Base-by-base conservation (phyloP, 306 rosid species). In the Chamaecrista fasciculata region DNA sequence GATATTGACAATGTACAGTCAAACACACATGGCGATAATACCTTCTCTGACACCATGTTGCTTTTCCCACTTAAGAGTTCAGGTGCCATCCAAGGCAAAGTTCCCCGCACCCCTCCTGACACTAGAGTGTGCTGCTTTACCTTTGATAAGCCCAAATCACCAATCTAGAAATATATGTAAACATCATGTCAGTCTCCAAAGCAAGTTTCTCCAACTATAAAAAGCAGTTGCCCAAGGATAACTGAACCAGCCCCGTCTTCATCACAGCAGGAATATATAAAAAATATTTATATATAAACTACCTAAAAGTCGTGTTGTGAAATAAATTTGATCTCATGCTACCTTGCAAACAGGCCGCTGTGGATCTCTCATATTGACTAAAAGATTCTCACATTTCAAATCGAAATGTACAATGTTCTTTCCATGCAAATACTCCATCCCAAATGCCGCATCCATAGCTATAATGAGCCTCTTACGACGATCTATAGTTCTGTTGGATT, bases 51-150 rank as follows among this genome's bases (percentile, higher is more conserved):
- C 53, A 95, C 99, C 99, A 95, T 95, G 73, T 85, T 83, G 79
- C 96, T 91, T 89, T 95, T 95, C 77, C 97, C 96, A 36, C 97
- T 91, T 53, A 95, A 96, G 76, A 95, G 99, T 76, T 95, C 99
- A 14, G 99, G 99, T 55, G 99, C 99, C 99, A 95, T 95, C 99
- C 99, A 95, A 15, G 99, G 99, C 74, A 95, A 83, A 72, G 99
- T 95, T 75, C 99, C 99, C 11, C 99, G 97, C 65, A 95, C 92
- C 59, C 99, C 99, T 69, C 99, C 99, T 11, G 99, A 95, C 69
- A 95, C 99, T 67, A 95, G 86, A 6, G 99, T 95, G 75, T 91
- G 91, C 55, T 95, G 99, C 69, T 92, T 95, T 15, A 95, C 99
- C 85, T 95, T 95, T 20, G 99, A 95, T 73, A 95, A 85, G 70